These are phyloP conservation scores for Boletus sp. DNA, from an alignment of 768 basidiomycete genomes.

Conservation along the genomic window DNA sequence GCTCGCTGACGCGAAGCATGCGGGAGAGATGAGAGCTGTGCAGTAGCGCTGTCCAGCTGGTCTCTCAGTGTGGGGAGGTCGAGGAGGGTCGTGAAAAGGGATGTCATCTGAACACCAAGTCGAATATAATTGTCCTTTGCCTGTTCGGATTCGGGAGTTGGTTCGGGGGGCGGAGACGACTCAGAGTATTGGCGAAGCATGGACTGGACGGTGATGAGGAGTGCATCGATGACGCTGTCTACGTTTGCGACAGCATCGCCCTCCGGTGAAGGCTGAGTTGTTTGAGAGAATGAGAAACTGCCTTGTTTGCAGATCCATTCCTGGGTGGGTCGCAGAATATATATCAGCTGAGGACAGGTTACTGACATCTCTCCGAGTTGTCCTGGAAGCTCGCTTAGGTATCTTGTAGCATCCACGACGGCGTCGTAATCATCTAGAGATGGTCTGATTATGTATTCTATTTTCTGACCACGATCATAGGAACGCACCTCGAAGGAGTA, in stretches of 20 bases:
- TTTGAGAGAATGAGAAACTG: constrained; percentile 15
- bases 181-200: constrained; percentile 45
- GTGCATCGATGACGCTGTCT: constrained; percentile 52
- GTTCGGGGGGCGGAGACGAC: background rate
- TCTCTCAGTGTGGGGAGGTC: constrained; percentile 44
- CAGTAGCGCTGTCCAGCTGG: constrained; percentile 40
- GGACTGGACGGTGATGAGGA: constrained; percentile 67
- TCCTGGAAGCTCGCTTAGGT: constrained; percentile 22
- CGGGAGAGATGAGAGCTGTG: constrained; percentile 36
- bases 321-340: constrained; percentile 26
- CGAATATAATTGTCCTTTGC: constrained; percentile 50
- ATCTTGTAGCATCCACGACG: constrained; percentile 29
- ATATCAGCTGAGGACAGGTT: constrained; percentile 29
- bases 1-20: constrained; percentile 32
- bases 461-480: background rate
- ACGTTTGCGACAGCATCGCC: constrained; percentile 13
- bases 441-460: background rate
- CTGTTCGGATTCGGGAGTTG: constrained; percentile 28
- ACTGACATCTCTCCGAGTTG: constrained; percentile 27
- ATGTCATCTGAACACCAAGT: constrained; percentile 43
- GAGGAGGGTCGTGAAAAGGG: constrained; percentile 47
- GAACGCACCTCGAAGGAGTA: constrained; percentile 39
- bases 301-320: constrained; percentile 34
- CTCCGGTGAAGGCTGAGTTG: background rate
- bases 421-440: constrained; percentile 37